Evolutionary conservation across 768 basidiomycete genomes (phyloP), one percentile per base, ranked within the genome.

Genomic region (Termitomyces sp.): DNA sequence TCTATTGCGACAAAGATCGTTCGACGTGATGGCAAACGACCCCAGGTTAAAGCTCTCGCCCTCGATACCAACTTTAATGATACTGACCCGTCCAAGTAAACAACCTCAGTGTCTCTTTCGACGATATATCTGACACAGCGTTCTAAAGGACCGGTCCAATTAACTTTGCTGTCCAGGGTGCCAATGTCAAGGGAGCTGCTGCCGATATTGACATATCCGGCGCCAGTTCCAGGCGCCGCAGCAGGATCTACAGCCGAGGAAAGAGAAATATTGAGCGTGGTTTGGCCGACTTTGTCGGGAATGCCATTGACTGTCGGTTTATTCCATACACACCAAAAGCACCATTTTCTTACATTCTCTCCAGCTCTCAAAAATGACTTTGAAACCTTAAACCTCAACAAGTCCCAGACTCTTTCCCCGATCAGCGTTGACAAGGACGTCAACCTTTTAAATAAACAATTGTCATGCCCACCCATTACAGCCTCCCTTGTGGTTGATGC

Each of bases 41-140:
- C 74, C 1, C 62, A 68, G 22, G 78, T 80, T 24, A 69, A 72
- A 53, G 76, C 71, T 0, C 68, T 82, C 9, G 63, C 66, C 5
- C 63, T 83, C 18, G 74, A 76, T 63, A 74, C 75, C 0, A 69
- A 76, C 41, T 79, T 76, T 58, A 52, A 58, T 36, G 66, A 67
- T 5, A 58, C 70, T 24, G 68, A 73, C 56, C 46, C 63, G 7
- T 61, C 65, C 16, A 63, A 67, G 68, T 68, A 57, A n/a, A 61
- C 55, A 33, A 32, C 13, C 33, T 20, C 24, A 32, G 2, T 28
- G n/a, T 28, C 18, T 11, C 7, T 14, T 30, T 48, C 43, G 1
- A 30, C 38, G 28, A 48, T 54, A 41, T 24, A 24, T 22, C 33
- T 51, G 1, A 51, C 35, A 0, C 11, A 16, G 35, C n/a, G 9